Evolutionary conservation across 805 yeast species (phyloP), one percentile per base, ranked within the genome.

Genomic region (Wickerhamiella australiensis): DNA sequence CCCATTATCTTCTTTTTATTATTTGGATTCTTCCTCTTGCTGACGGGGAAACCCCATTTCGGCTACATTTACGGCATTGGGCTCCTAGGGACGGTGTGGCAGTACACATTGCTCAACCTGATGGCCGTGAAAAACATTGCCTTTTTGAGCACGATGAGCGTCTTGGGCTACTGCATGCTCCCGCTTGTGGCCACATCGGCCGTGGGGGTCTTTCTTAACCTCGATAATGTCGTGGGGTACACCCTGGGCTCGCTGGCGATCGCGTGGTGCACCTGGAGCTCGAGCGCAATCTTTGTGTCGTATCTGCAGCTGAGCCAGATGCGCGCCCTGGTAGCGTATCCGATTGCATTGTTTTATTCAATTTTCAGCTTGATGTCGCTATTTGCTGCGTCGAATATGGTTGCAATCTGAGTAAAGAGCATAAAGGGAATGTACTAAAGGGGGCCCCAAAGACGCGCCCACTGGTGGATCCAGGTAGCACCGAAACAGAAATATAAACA

Each of bases 41-140:
- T 88, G 29, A 63, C 95, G 1, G 97, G 98, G 4, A 92, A 90
- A 64, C 84, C 90, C 13, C 97, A 92, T 64, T 92, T 92, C 63
- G 97, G 97, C 1, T 92, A 92, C 65, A 84, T 92, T 46, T 92
- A 92, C 61, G 97, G 98, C 36, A 94, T 92, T 38, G 97, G 96
- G 0, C 67, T 92, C 40, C 79, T 90, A 57, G 98, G 98, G 15
- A 82, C 94, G 1, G 62, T 85, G 13, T 79, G 94, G 27, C 75
- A 87, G 56, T 96, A 88, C 66, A 76, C 77, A 57, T 70, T 92
- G 52, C 82, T 94, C 64, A 87, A 83, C 63, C 71, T 86, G 54
- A 92, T 92, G 98, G 79, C 94, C 15, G 53, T 62, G 49, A 54
- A 63, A 40, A 56, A 66, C 44, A 67, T 76, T 49, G 75, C 69